Conservation (phyloP, 2,329 filamentous ascomycete species). For the Zarea fungicola region DNA sequence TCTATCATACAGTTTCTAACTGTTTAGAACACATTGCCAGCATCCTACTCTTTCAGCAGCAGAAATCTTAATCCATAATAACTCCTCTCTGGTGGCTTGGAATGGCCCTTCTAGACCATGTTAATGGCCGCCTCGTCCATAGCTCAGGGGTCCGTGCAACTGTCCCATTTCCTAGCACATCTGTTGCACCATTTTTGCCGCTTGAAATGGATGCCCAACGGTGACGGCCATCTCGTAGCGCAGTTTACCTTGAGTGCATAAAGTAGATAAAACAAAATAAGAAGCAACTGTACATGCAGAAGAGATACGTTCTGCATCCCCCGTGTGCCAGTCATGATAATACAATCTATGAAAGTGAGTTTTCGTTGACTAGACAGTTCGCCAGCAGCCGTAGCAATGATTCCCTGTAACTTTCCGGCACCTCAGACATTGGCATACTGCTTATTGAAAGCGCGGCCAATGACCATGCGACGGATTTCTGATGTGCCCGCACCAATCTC, state of each 20-base stretch:
- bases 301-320: conserved; percentile 3
- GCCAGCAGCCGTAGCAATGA: not conserved
- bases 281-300: conserved; percentile 4
- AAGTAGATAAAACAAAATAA: not conserved
- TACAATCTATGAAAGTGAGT: not conserved
- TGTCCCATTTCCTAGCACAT: not conserved
- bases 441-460: conserved; percentile 87
- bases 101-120: not conserved
- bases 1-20: not conserved
- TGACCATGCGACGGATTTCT: conserved; percentile 90
- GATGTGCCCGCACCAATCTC: conserved; percentile 97
- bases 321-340: conserved; percentile 6
- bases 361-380: not conserved
- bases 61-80: not conserved
- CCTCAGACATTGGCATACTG: conserved; percentile 53
- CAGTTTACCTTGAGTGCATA: too few relatives aligned
- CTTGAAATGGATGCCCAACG: too few relatives aligned
- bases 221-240: too few relatives aligned
- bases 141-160: not conserved
- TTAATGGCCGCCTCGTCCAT: not conserved
- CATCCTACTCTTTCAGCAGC: conserved; percentile 8
- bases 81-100: not conserved
- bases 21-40: not conserved
- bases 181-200: too few relatives aligned
- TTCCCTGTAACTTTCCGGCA: not conserved